Evolutionary conservation across 192 early-diverging fungal genomes (phyloP).

Genomic region (Rhizophagus clarus): DNA sequence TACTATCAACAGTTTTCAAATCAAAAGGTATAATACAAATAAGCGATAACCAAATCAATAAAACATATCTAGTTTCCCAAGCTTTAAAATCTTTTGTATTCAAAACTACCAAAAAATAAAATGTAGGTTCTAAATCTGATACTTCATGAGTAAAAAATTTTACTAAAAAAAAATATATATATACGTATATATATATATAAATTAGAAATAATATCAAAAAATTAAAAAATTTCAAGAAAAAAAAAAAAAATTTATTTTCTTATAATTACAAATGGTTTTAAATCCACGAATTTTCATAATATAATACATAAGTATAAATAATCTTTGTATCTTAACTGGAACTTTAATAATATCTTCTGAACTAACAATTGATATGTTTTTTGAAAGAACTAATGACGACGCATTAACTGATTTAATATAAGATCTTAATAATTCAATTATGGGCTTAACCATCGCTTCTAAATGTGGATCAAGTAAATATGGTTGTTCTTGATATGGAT

Average conservation of each 20-base stretch:
- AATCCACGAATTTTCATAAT: conserved; percentile 87
- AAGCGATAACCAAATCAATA: conserved; percentile 92
- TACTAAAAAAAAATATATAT: conserved; percentile 44
- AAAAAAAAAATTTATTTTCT: not conserved
- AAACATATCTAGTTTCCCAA: conserved; percentile 85
- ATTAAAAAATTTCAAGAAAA: not conserved
- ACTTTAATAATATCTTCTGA: conserved; percentile 22
- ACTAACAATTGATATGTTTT: conserved; percentile 20
- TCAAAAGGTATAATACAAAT: conserved; percentile 97
- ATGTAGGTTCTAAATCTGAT: conserved; percentile 84
- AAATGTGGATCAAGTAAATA: conserved; percentile 76
- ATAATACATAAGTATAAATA: conserved; percentile 68
- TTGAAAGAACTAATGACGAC: conserved; percentile 1
- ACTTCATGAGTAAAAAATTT: conserved; percentile 93
- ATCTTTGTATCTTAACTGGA: conserved; percentile 25
- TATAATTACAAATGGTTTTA: conserved; percentile 74
- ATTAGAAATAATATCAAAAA: not conserved
- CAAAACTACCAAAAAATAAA: conserved; percentile 60
- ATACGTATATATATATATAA: not conserved
- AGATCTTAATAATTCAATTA: conserved; percentile 55
- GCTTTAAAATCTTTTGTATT: conserved; percentile 21
- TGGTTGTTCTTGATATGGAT: conserved; percentile 75
- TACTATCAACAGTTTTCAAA: conserved; percentile 82
- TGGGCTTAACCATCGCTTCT: conserved; percentile 63
- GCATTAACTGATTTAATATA: conserved; percentile 35